These are phyloP conservation scores for Dysphania ambrosioides DNA, from an alignment of 148 eudicot genomes.

Conservation along the genomic window DNA sequence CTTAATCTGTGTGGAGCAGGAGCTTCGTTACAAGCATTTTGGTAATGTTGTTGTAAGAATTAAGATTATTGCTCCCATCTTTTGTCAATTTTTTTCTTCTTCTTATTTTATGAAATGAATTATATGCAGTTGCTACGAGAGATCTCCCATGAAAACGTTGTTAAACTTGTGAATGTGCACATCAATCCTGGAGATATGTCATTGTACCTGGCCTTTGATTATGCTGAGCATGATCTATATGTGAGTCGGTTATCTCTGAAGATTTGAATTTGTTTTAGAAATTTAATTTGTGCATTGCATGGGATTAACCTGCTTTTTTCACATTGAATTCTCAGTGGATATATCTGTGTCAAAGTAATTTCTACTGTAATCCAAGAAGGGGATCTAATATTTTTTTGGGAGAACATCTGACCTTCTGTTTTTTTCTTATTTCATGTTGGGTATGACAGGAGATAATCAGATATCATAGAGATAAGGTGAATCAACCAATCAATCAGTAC, in stretches of 20 bases:
- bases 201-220: constrained; percentile 91
- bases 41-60: background rate
- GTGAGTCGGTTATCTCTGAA: constrained; percentile 44
- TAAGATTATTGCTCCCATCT: too few relatives aligned
- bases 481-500: constrained; percentile 74
- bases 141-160: constrained; percentile 90
- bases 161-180: constrained; percentile 96
- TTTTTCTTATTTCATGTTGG: constrained; percentile 16
- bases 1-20: too few relatives aligned
- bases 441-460: constrained; percentile 76
- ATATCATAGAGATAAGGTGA: constrained; percentile 91
- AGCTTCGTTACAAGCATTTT: background rate
- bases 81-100: background rate
- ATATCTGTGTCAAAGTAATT: too few relatives aligned
- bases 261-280: background rate
- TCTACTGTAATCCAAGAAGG: too few relatives aligned
- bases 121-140: constrained; percentile 96
- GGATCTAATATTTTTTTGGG: too few relatives aligned
- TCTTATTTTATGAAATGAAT: background rate
- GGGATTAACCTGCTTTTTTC: background rate
- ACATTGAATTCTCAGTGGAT: too few relatives aligned
- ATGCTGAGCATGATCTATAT: constrained; percentile 96
- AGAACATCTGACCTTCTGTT: background rate
- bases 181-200: constrained; percentile 93
- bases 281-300: background rate